A percentile compares a stretch with the other conserved stretches of the same genome.
These are phyloP conservation scores for Bruguiera parviflora DNA, from an alignment of 345 rosid species.

Conservation along the genomic window DNA sequence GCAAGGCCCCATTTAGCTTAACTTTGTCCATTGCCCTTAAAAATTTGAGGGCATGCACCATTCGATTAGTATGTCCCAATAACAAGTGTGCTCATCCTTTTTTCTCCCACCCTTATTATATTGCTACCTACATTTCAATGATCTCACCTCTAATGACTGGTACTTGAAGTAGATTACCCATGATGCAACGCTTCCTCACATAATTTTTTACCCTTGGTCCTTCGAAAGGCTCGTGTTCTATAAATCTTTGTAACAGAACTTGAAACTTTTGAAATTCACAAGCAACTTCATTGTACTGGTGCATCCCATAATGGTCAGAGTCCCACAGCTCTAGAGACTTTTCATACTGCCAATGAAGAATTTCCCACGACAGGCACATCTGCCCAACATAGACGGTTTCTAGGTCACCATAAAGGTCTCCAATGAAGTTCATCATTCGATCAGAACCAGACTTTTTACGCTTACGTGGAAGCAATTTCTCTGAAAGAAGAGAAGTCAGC, in stretches of 20 bases:
- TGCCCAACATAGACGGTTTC: slow-evolving; percentile 95
- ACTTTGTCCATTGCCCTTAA: neutral
- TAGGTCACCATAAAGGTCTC: slow-evolving; percentile 62
- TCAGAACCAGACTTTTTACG: slow-evolving; percentile 44
- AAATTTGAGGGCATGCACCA: no score
- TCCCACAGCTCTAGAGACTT: slow-evolving; percentile 70
- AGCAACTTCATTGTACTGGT: slow-evolving; percentile 72
- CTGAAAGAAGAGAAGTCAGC: slow-evolving; percentile 45
- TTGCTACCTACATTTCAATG: no score
- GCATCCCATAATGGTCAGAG: slow-evolving; percentile 53
- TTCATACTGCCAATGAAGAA: slow-evolving; percentile 90
- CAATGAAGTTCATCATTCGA: slow-evolving; percentile 52
- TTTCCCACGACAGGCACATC: slow-evolving; percentile 95
- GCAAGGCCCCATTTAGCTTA: slow-evolving; percentile 8
- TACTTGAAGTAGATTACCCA: slow-evolving; percentile 85
- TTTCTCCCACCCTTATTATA: no score
- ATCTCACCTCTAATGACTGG: slow-evolving; percentile 75
- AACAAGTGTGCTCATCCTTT: no score
- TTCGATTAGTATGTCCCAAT: neutral
- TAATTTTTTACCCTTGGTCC: slow-evolving; percentile 77
- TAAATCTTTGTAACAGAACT: slow-evolving; percentile 77
- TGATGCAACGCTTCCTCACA: slow-evolving; percentile 60
- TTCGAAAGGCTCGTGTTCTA: slow-evolving; percentile 78
- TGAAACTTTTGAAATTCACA: slow-evolving; percentile 94
- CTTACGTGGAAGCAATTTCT: slow-evolving; percentile 43